Evolutionary conservation across 768 basidiomycete genomes (phyloP), one percentile per base, ranked within the genome.

Genomic region (Psilocybe sp.): DNA sequence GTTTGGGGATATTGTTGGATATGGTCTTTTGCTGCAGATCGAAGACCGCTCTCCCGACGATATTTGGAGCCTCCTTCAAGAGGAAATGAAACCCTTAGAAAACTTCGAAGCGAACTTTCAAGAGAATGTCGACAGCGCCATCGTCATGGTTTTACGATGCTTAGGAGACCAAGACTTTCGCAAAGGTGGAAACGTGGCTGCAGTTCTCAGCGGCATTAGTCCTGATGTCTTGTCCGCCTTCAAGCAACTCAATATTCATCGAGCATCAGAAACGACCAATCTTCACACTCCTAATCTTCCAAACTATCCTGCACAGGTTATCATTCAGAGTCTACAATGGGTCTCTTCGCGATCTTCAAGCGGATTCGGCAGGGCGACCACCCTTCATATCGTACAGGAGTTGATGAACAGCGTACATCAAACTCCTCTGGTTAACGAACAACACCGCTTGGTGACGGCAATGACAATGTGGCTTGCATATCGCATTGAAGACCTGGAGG

Each of bases 381-480:
- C 84, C 4, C 94, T 90, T 63, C 91, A 94, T 52, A 78, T 90
- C 47, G 64, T 92, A 20, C 85, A 87, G 50, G 78, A 81, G 44
- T 73, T 96, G 12, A 82, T 95, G 54, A 75, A 83, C 5, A 75
- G 77, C 36, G 69, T 92, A 8, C 79, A 89, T 50, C 64, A 68
- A 9, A 81, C 82, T 0, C 85, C 85, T 15, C 75, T 97, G 35
- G 78, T 96, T 53, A 89, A 91, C 63, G 92, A 96, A 62, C 90
- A 95, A 61, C 66, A 83, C 36, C 82, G 95, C 11, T 69, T 85
- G 23, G 61, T 94, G 36, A 85, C 91, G 48, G 79, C 82, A 1
- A 68, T 96, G 40, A 81, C 81, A 20, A 66, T 98, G 23, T 85
- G 90, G 77, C 74, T 92, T 40, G 76, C 92, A 3, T 75, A 79